Base-by-base conservation (phyloP, 2,329 filamentous ascomycete genomes). In the Beauveria asiatica region DNA sequence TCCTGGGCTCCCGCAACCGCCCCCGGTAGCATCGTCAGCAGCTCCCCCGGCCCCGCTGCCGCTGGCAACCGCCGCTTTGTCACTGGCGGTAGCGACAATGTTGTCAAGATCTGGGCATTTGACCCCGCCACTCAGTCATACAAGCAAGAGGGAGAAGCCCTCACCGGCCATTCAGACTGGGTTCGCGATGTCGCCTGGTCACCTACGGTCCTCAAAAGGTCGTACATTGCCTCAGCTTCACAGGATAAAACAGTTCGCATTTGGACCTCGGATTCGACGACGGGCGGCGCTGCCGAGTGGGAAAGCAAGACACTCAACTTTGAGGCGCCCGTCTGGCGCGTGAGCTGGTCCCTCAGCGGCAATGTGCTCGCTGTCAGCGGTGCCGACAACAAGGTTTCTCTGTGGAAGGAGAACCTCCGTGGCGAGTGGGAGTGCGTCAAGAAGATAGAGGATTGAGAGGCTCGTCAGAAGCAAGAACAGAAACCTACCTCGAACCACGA, bases 401-500 rank as follows among this genome's bases (percentile, higher is more conserved):
- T 99, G 73, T 99, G 93, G 93, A 99, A 97, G 83, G 94, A 99
- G 83, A 96, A 96, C 73, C 79, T 99, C 67, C 89, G 89, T 72
- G 94, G 94, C 59, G 90, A 96, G 71, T 99, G 94, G 94, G 92
- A 97, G 76, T 90, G 89, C 69, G 90, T 97, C 66, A 97, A 96
- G 83, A 92, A 90, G 62, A 92, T 99, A 72, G 93, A 96, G 74
- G 91, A 96, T 77, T 96, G 80, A 70, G 64, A 16, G 17, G 25
- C 19, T 33, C 5, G 25, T 23, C 23, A 21, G 17, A 58, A 17
- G 30, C 33, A 33, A 44, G 37, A 21, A 39, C 6, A n/a, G n/a
- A 30, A 13, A 27, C 39, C 16, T 5, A 46, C n/a, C 39, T 27
- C 37, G 13, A 45, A 37, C 7, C 19, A 27, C 11, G 17, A 46